Percentiles rank a stretch among this genome's conserved stretches.
These are phyloP conservation scores for Psophocarpus tetragonolobus DNA, from an alignment of 306 rosid species.

Conservation along the genomic window DNA sequence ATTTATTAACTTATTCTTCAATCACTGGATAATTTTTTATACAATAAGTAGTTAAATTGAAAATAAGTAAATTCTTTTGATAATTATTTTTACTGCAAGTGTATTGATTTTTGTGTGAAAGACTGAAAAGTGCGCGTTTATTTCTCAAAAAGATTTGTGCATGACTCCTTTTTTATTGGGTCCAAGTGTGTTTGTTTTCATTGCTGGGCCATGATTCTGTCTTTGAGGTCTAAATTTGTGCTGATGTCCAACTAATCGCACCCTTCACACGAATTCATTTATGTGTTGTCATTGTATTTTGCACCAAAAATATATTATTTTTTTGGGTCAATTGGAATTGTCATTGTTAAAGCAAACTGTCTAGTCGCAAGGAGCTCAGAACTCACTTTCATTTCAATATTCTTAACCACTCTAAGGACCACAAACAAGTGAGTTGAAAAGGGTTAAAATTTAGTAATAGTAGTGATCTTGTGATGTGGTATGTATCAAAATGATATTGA, in stretches of 20 bases:
- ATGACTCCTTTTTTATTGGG: neutral
- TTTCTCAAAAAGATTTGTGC: neutral
- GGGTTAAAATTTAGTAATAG: slow-evolving; percentile 26
- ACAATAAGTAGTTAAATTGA: too few relatives aligned
- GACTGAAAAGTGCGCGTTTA: neutral
- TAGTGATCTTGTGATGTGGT: slow-evolving; percentile 13
- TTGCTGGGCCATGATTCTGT: neutral
- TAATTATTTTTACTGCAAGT: neutral
- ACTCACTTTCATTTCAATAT: slow-evolving; percentile 24
- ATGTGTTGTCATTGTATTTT: neutral
- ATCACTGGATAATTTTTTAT: too few relatives aligned
- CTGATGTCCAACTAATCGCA: neutral
- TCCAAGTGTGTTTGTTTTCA: neutral
- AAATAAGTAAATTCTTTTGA: neutral
- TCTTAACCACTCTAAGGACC: slow-evolving; percentile 33
- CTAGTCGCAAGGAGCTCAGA: neutral
- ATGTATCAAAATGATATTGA: slow-evolving; percentile 20
- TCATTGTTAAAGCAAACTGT: neutral
- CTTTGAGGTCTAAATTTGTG: neutral
- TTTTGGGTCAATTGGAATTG: neutral
- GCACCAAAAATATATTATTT: neutral
- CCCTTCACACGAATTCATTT: neutral
- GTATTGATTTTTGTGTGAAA: neutral
- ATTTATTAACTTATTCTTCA: too few relatives aligned
- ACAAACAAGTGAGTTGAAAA: slow-evolving; percentile 21